Percentiles rank a stretch among this genome's conserved stretches.
Evolutionary conservation across 129 eudicot species (phyloP).

Genomic region (Scalesia atractyloides): DNA sequence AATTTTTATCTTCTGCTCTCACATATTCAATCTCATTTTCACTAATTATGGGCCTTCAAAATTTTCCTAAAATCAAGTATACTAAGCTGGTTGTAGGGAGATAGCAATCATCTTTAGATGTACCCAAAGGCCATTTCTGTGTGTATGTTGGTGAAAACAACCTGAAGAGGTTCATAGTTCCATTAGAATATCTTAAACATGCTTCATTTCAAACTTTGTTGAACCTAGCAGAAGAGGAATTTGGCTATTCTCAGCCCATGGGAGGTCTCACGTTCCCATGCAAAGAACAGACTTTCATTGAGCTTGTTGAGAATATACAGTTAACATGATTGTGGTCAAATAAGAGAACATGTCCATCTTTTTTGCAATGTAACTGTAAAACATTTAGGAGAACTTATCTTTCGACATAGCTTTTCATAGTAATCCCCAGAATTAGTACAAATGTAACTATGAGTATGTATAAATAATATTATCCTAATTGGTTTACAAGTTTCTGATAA

Average conservation of each 20-base stretch:
- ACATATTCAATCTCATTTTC: background rate
- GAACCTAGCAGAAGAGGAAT: constrained; percentile 15
- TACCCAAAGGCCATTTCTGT: constrained; percentile 26
- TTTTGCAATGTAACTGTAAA: background rate
- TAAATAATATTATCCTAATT: background rate
- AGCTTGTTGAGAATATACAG: background rate
- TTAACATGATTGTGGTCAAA: too few relatives aligned
- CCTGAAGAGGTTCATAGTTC: constrained; percentile 22
- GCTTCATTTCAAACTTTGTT: constrained; percentile 19
- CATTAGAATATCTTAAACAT: constrained; percentile 19
- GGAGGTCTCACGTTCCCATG: constrained; percentile 38
- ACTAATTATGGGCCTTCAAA: constrained; percentile 6
- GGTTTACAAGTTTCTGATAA: background rate
- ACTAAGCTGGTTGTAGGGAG: background rate
- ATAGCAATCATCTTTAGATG: constrained; percentile 17
- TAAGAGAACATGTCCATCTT: background rate
- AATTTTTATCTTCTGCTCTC: background rate
- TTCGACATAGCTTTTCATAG: background rate
- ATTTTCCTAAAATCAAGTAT: constrained; percentile 4
- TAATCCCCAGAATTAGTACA: background rate
- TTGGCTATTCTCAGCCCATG: constrained; percentile 30
- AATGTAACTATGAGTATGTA: background rate
- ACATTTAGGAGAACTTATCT: background rate
- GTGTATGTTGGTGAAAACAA: constrained; percentile 32
- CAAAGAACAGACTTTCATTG: constrained; percentile 36